Evolutionary conservation across 371 early-diverging fungal species (phyloP).

Genomic region (Actinomortierella wolfii): DNA sequence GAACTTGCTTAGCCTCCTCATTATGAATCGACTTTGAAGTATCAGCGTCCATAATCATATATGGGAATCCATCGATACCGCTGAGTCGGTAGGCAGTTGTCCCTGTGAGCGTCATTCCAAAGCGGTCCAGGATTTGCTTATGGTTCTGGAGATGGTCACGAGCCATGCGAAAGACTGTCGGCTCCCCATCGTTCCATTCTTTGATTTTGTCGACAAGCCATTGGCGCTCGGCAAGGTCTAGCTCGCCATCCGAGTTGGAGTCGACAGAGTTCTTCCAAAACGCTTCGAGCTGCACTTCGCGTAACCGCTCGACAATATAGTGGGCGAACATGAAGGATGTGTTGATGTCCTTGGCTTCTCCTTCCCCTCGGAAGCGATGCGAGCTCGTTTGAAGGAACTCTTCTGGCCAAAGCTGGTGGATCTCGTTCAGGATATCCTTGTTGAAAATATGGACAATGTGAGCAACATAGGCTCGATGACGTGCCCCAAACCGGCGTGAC

Average conservation of each 20-base stretch:
- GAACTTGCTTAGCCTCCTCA: not conserved
- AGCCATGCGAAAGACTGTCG: not conserved
- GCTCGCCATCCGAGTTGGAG: conserved; percentile 29
- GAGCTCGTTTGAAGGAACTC: conserved; percentile 34
- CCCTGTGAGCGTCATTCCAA: conserved; percentile 6
- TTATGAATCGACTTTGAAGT: conserved; percentile 8
- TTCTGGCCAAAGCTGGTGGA: conserved; percentile 32
- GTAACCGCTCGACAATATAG: conserved; percentile 40
- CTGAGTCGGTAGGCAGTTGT: conserved; percentile 16
- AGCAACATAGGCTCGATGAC: conserved; percentile 34
- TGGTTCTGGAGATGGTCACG: not conserved
- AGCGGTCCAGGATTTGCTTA: not conserved
- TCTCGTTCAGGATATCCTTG: conserved; percentile 35
- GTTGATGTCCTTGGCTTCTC: conserved; percentile 23
- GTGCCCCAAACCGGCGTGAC: conserved; percentile 38
- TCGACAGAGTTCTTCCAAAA: conserved; percentile 39
- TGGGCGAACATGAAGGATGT: conserved; percentile 45
- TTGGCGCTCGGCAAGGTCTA: conserved; percentile 35
- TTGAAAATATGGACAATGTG: conserved; percentile 44
- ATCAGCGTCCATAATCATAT: conserved; percentile 12
- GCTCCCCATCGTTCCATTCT: conserved; percentile 17
- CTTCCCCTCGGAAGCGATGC: conserved; percentile 46
- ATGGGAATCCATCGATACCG: conserved; percentile 33
- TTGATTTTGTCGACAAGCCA: conserved; percentile 15
- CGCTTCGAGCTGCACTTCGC: conserved; percentile 37